Conservation (phyloP, 352 stramenopile genomes). For the Globisporangium echinulatum region DNA sequence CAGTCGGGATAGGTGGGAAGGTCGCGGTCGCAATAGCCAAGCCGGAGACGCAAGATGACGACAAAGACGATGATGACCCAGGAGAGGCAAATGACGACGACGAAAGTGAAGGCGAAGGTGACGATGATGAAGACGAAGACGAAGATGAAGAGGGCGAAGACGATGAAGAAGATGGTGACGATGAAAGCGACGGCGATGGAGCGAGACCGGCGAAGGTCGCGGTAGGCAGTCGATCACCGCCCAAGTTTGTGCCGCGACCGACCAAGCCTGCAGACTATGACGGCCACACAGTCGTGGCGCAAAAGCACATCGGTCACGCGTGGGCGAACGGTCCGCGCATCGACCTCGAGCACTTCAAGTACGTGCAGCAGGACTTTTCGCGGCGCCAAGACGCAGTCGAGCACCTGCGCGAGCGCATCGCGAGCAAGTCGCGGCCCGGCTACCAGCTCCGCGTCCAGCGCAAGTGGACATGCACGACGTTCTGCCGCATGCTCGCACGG, state of each 20-base stretch:
- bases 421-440: constrained; percentile 48
- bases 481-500: constrained; percentile 39
- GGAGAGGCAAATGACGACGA: constrained; percentile 16
- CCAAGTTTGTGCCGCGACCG: constrained; percentile 15
- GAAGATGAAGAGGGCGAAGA: constrained; percentile 18
- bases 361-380: constrained; percentile 60
- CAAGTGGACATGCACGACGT: constrained; percentile 41
- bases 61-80: constrained; percentile 11
- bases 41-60: constrained; percentile 12
- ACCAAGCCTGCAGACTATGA: constrained; percentile 17
- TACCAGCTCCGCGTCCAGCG: constrained; percentile 54
- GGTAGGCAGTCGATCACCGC: constrained; percentile 11
- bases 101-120: constrained; percentile 16
- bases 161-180: constrained; percentile 19
- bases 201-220: constrained; percentile 18
- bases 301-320: constrained; percentile 55
- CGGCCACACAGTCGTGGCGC: constrained; percentile 30
- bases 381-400: constrained; percentile 48
- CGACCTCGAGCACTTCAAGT: constrained; percentile 63
- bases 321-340: constrained; percentile 59
- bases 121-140: constrained; percentile 12
- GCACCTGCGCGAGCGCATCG: constrained; percentile 49
- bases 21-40: neutral
- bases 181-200: constrained; percentile 10
- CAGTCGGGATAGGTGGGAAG: neutral